phyloP scores from a whole-genome alignment of 371 early-diverging fungal genomes.

The Mucor sp. region DNA sequence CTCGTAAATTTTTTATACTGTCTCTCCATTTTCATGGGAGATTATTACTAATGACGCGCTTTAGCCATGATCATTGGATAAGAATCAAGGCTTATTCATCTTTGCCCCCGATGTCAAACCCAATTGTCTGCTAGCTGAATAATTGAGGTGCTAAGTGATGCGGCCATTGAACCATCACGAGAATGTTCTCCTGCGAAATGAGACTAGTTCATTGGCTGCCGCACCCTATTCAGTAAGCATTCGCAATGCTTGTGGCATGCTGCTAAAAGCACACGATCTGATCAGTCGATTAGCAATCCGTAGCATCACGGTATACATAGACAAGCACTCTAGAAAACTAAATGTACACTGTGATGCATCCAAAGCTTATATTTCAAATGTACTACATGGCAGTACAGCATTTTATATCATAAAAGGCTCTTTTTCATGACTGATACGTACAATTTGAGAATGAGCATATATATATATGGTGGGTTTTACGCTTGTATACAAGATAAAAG shows the following conservation, averaged over 20 bases:
- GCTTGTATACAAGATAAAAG: background rate
- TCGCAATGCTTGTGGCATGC: background rate
- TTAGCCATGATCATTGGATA: background rate
- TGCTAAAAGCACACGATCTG: background rate
- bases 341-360: background rate
- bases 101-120: background rate
- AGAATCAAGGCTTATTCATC: background rate
- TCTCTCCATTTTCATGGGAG: slow-evolving; percentile 6
- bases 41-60: slow-evolving; percentile 8
- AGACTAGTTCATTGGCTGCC: background rate
- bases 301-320: background rate
- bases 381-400: too few species aligned
- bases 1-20: slow-evolving; percentile 6
- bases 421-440: background rate
- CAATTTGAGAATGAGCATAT: background rate
- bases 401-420: too few species aligned
- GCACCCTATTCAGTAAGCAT: background rate
- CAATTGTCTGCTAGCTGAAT: background rate
- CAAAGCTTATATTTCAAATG: background rate
- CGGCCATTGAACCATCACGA: background rate
- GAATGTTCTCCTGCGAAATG: background rate
- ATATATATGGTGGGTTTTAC: background rate
- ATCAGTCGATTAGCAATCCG: background rate
- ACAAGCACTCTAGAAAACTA: background rate
- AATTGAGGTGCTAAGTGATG: background rate